Evolutionary conservation across 2,329 filamentous ascomycete species (phyloP).

Genomic region (Diplocarpon mali): DNA sequence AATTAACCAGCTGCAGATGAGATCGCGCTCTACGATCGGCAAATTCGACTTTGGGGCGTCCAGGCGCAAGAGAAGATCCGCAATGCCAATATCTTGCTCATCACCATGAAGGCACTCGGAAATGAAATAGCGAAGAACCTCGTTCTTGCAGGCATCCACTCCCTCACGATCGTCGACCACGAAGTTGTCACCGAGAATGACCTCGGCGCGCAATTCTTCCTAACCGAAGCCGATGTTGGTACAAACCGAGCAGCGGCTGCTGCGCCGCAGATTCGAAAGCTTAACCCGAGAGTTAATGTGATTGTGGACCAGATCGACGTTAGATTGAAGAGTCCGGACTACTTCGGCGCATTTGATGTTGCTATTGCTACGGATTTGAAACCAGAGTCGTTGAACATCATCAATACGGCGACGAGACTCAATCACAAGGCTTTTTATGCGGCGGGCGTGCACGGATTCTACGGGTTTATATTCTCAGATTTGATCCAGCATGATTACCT

Average conservation of each 20-base stretch:
- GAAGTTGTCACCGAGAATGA: conserved; percentile 66
- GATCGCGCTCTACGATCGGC: conserved; percentile 92
- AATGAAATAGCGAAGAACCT: conserved; percentile 97
- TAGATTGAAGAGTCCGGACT: conserved; percentile 56
- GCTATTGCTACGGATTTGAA: conserved; percentile 84
- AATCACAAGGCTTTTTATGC: conserved; percentile 79
- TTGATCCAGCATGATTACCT: conserved; percentile 84
- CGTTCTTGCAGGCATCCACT: conserved; percentile 83
- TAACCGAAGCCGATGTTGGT: conserved; percentile 59
- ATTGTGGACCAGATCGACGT: conserved; percentile 59
- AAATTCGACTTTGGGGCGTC: conserved; percentile 95
- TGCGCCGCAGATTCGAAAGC: conserved; percentile 62
- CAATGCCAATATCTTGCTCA: conserved; percentile 77
- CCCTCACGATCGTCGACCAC: conserved; percentile 79
- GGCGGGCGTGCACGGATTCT: conserved; percentile 76
- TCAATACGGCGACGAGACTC: conserved; percentile 79
- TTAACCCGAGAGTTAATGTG: conserved; percentile 82
- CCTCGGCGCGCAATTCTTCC: conserved; percentile 72
- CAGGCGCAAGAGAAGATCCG: conserved; percentile 90
- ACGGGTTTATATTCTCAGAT: conserved; percentile 91
- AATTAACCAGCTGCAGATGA: conserved; percentile 50
- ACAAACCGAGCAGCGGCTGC: conserved; percentile 79
- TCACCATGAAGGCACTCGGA: conserved; percentile 77
- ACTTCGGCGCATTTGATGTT: conserved; percentile 70
- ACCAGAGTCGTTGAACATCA: conserved; percentile 59